Conservation (phyloP, 192 early-diverging fungal species). For the Coemansia sp. region DNA sequence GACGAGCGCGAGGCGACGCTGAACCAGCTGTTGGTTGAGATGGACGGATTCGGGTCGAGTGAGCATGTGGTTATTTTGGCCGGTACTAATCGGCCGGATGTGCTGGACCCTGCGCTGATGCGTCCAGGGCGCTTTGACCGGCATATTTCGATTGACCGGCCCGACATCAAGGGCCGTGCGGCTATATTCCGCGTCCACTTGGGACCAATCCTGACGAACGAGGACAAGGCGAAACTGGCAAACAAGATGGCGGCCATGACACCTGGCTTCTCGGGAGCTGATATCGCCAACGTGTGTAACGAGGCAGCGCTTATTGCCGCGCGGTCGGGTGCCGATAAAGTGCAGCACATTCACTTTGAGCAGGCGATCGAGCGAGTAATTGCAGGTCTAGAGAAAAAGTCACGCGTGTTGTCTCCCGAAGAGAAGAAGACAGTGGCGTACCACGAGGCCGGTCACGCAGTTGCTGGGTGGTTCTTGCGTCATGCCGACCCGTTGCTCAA, state of each 20-base stretch:
- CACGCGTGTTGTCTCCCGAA: constrained; percentile 86
- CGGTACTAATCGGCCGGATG: constrained; percentile 97
- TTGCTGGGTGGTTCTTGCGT: constrained; percentile 96
- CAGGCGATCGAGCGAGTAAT: constrained; percentile 97
- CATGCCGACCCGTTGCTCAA: constrained; percentile 95
- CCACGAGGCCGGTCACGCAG: constrained; percentile 99
- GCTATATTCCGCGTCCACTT: constrained; percentile 97
- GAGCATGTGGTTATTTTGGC: constrained; percentile 88
- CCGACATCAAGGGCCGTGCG: constrained; percentile 95
- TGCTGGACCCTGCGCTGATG: constrained; percentile 92
- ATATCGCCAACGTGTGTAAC: constrained; percentile 98
- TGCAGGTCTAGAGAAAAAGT: constrained; percentile 97
- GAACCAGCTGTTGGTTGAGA: constrained; percentile 98
- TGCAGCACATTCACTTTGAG: constrained; percentile 90
- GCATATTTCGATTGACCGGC: constrained; percentile 94
- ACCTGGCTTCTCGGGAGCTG: constrained; percentile 97
- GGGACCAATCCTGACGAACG: constrained; percentile 84
- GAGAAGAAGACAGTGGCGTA: constrained; percentile 99
- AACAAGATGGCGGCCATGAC: constrained; percentile 92
- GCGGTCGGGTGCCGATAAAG: constrained; percentile 71
- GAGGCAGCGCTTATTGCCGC: constrained; percentile 98
- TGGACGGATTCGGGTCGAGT: constrained; percentile 87
- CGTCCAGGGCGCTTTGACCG: constrained; percentile 98
- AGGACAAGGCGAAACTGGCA: constrained; percentile 72
- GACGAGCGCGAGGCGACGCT: constrained; percentile 97